These are phyloP conservation scores for Phylloporus scabripes DNA, from an alignment of 768 basidiomycete genomes.

Conservation along the genomic window DNA sequence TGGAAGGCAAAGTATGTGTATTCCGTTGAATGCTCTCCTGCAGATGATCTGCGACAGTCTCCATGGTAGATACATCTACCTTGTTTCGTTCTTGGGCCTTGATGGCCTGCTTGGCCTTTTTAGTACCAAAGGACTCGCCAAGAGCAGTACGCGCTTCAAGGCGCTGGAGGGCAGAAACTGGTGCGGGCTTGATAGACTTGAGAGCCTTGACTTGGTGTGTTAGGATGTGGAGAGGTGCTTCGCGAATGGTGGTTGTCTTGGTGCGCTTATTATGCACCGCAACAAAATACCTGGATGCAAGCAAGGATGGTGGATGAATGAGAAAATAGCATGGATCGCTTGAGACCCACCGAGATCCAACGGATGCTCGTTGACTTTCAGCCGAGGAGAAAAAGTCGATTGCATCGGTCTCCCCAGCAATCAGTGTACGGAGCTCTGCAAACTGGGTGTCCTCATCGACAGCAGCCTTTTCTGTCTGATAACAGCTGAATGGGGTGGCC, in stretches of 20 bases:
- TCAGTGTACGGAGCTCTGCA: conserved; percentile 33
- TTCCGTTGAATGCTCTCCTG: conserved; percentile 78
- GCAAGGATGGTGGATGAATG: neutral
- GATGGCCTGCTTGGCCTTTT: conserved; percentile 86
- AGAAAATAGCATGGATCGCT: neutral
- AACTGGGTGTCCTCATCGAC: conserved; percentile 29
- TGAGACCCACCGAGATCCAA: conserved; percentile 62
- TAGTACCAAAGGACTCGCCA: conserved; percentile 91
- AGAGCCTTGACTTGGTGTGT: conserved; percentile 79
- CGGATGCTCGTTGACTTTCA: conserved; percentile 44
- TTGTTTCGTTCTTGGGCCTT: conserved; percentile 82
- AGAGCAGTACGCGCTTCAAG: conserved; percentile 68
- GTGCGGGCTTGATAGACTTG: conserved; percentile 53
- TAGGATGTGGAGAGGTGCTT: conserved; percentile 63
- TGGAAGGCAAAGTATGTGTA: conserved; percentile 61
- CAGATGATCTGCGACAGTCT: conserved; percentile 73
- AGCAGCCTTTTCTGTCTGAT: conserved; percentile 35
- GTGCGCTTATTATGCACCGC: conserved; percentile 78
- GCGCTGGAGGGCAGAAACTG: conserved; percentile 46
- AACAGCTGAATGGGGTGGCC: conserved; percentile 58
- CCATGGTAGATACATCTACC: conserved; percentile 85
- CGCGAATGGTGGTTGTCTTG: conserved; percentile 61
- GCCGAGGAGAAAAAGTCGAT: conserved; percentile 76
- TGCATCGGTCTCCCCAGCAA: conserved; percentile 79
- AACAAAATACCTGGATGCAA: conserved; percentile 61